Conservation (phyloP, 2,329 filamentous ascomycete genomes). For the Trichoderma semiorbis region DNA sequence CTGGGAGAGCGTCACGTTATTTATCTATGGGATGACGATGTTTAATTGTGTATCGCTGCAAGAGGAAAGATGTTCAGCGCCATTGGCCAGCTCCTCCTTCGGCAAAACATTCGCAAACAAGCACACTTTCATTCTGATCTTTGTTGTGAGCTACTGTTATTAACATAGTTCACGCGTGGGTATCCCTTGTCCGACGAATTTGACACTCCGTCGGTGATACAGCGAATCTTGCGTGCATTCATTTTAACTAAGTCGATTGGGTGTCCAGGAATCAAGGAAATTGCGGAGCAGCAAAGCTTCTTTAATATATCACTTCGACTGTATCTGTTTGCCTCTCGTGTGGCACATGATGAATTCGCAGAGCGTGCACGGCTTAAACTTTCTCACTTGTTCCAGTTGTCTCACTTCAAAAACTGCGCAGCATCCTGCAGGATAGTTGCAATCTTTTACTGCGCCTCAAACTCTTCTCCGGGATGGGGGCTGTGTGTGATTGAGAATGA, state of each 20-base stretch:
- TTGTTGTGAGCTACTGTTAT: not conserved
- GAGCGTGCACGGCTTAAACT: not conserved
- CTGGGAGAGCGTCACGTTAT: constrained; percentile 41
- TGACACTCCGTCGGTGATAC: not conserved
- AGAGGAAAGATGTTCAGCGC: not conserved
- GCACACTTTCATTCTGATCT: not conserved
- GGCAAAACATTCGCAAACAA: not conserved
- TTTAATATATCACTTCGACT: not conserved
- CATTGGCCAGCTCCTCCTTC: not conserved
- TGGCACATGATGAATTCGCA: not conserved
- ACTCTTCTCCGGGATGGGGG: not conserved
- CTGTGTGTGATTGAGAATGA: not conserved
- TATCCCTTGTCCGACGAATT: not conserved
- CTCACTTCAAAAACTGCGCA: not conserved
- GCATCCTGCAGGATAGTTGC: not conserved
- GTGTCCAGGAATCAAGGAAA: not conserved
- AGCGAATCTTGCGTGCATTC: not conserved
- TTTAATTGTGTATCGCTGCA: not conserved
- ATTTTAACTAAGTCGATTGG: not conserved
- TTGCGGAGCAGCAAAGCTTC: not conserved
- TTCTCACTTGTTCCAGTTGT: not conserved
- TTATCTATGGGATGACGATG: constrained; percentile 26
- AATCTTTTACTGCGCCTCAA: not conserved
- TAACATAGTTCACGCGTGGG: not conserved
- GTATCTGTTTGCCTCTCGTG: not conserved